These are phyloP conservation scores for Geotrichum klebahnii DNA, from an alignment of 1,139 yeast species.

Conservation along the genomic window DNA sequence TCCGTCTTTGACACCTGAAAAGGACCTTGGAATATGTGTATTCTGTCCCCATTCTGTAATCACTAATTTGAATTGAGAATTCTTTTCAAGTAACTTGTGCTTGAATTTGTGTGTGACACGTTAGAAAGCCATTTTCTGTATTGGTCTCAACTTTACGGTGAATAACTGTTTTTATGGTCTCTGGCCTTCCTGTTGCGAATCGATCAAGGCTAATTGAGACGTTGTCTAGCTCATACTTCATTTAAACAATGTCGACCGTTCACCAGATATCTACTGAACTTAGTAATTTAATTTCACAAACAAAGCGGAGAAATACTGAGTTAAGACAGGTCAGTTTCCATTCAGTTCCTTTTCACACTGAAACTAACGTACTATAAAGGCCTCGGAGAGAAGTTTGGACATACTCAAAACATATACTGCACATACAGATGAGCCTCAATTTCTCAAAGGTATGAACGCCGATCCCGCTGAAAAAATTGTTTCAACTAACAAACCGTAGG, in stretches of 20 bases:
- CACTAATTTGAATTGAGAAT: no score
- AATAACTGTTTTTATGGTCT: background rate
- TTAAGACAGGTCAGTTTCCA: conserved; percentile 46
- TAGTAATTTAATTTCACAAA: conserved; percentile 56
- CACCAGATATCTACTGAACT: conserved; percentile 48
- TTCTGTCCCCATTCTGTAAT: no score
- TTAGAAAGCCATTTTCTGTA: background rate
- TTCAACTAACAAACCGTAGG: conserved; percentile 25
- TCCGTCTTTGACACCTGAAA: background rate
- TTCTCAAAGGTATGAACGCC: conserved; percentile 37
- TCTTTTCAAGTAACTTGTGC: no score
- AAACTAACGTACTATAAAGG: conserved; percentile 34
- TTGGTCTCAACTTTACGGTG: background rate
- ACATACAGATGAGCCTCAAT: conserved; percentile 32
- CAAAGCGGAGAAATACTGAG: conserved; percentile 65
- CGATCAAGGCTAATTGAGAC: conserved; percentile 3
- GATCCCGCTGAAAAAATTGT: conserved; percentile 18
- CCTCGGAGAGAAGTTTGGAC: conserved; percentile 59
- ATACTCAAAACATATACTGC: conserved; percentile 43
- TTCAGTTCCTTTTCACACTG: background rate
- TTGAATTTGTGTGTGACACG: no score
- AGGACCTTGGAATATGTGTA: background rate
- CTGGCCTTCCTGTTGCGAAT: no score
- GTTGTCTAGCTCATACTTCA: background rate
- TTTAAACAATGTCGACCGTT: conserved; percentile 21